Evolutionary conservation across 805 yeast genomes (phyloP).

Genomic region (Isabelozyma pseudorhagii): DNA sequence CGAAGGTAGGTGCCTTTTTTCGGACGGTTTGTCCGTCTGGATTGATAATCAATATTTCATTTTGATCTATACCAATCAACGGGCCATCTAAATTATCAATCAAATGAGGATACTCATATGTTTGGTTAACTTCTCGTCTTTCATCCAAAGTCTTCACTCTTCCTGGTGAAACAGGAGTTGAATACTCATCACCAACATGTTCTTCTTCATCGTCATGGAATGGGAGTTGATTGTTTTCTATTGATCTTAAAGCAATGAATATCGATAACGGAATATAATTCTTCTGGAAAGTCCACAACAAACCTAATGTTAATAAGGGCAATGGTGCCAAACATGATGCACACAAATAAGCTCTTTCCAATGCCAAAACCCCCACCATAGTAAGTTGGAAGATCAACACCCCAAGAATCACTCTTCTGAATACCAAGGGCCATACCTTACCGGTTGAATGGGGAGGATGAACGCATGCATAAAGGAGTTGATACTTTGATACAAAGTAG

Average conservation of each 20-base stretch:
- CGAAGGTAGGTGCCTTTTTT: conserved; percentile 12
- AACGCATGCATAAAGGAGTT: conserved; percentile 81
- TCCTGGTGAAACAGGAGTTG: conserved; percentile 5
- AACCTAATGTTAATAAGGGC: conserved; percentile 63
- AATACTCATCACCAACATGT: neutral
- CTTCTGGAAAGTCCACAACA: conserved; percentile 77
- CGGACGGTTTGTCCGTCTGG: conserved; percentile 26
- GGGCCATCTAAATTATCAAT: conserved; percentile 79
- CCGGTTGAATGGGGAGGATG: conserved; percentile 98
- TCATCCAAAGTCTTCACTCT: conserved; percentile 67
- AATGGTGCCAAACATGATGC: conserved; percentile 74
- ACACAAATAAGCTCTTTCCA: conserved; percentile 73
- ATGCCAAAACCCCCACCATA: conserved; percentile 85
- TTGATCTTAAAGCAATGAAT: conserved; percentile 85
- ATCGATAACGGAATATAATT: conserved; percentile 76
- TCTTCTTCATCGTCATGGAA: conserved; percentile 17
- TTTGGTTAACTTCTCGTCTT: conserved; percentile 64
- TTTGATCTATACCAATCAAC: conserved; percentile 66
- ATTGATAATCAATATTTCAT: conserved; percentile 27
- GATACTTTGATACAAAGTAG: conserved; percentile 86
- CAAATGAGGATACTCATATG: conserved; percentile 75
- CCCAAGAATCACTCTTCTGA: conserved; percentile 79
- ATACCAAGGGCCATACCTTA: conserved; percentile 89
- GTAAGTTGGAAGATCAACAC: conserved; percentile 81
- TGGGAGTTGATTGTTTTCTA: conserved; percentile 44